Percentiles rank a stretch among this genome's conserved stretches.
These are phyloP conservation scores for Fragaria nilgerrensis DNA, from an alignment of 306 rosid genomes.

Conservation along the genomic window DNA sequence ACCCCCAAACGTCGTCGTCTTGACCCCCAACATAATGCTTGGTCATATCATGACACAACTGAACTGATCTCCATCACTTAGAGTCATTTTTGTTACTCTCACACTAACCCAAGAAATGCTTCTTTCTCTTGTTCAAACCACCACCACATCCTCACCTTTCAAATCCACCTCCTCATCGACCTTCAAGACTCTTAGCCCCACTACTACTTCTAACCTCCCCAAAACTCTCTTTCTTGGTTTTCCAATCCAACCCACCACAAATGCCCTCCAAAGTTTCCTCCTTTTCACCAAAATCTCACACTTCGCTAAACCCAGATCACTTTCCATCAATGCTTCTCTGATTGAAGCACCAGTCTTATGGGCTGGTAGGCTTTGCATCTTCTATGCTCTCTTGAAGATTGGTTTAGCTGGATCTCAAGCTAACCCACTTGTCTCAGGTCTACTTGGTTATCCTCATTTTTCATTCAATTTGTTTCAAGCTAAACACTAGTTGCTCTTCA, in stretches of 20 bases:
- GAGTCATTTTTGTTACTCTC: background rate
- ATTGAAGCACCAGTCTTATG: constrained; percentile 78
- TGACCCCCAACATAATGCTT: too few species aligned
- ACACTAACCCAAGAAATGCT: constrained; percentile 40
- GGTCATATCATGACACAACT: background rate
- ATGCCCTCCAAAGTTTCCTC: constrained; percentile 36
- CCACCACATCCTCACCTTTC: constrained; percentile 29
- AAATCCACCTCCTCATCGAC: constrained; percentile 25
- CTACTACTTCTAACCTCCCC: constrained; percentile 34
- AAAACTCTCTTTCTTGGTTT: constrained; percentile 44
- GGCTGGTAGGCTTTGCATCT: constrained; percentile 82
- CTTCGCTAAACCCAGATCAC: background rate
- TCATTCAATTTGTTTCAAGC: background rate
- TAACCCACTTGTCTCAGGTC: constrained; percentile 80
- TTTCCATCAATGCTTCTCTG: constrained; percentile 50
- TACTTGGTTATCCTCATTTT: background rate
- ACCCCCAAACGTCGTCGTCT: background rate
- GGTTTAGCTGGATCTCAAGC: constrained; percentile 90
- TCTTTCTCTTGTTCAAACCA: constrained; percentile 49
- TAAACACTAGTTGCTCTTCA: background rate
- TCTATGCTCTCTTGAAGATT: constrained; percentile 78
- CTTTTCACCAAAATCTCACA: constrained; percentile 28
- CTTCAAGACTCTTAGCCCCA: constrained; percentile 15
- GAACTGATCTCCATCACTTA: background rate
- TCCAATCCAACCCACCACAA: constrained; percentile 25